These are phyloP conservation scores for Lactarius sanguifluus DNA, from an alignment of 768 basidiomycete genomes.

Conservation along the genomic window DNA sequence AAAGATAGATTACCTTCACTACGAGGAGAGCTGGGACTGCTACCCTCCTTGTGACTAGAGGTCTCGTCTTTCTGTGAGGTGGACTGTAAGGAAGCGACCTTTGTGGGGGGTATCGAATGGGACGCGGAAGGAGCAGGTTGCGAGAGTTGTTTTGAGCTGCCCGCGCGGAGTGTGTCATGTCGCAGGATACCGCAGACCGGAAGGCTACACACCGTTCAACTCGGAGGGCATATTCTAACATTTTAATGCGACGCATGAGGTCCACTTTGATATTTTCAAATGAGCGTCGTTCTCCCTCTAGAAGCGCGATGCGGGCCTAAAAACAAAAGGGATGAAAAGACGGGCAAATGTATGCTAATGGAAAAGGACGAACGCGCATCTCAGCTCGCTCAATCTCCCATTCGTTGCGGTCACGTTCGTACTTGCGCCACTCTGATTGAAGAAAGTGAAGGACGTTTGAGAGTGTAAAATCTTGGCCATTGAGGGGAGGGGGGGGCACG, in stretches of 20 bases:
- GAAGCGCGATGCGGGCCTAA: conserved; percentile 92
- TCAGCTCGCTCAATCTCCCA: conserved; percentile 99
- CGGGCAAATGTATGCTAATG: conserved; percentile 27
- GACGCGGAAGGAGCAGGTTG: conserved; percentile 45
- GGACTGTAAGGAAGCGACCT: conserved; percentile 61
- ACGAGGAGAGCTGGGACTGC: conserved; percentile 78
- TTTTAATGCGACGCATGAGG: conserved; percentile 94
- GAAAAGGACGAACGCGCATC: conserved; percentile 76
- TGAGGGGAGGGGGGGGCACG: conserved; percentile 77
- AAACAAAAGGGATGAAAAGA: conserved; percentile 29
- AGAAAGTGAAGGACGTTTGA: conserved; percentile 95
- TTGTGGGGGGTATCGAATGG: conserved; percentile 61
- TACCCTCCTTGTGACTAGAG: conserved; percentile 73
- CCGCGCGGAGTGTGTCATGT: conserved; percentile 38
- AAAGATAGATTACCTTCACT: conserved; percentile 63
- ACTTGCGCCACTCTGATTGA: conserved; percentile 96
- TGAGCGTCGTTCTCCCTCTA: conserved; percentile 95
- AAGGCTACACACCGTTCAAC: conserved; percentile 81
- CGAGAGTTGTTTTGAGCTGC: conserved; percentile 77
- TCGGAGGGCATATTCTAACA: conserved; percentile 96
- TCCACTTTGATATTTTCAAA: conserved; percentile 98
- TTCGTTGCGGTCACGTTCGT: conserved; percentile 98
- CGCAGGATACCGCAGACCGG: conserved; percentile 21
- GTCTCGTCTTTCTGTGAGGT: conserved; percentile 67
- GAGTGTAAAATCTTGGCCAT: conserved; percentile 89